Evolutionary conservation across 495 filamentous ascomycete genomes (phyloP), one percentile per base, ranked within the genome.

Genomic region (Penicillium riverlandense): DNA sequence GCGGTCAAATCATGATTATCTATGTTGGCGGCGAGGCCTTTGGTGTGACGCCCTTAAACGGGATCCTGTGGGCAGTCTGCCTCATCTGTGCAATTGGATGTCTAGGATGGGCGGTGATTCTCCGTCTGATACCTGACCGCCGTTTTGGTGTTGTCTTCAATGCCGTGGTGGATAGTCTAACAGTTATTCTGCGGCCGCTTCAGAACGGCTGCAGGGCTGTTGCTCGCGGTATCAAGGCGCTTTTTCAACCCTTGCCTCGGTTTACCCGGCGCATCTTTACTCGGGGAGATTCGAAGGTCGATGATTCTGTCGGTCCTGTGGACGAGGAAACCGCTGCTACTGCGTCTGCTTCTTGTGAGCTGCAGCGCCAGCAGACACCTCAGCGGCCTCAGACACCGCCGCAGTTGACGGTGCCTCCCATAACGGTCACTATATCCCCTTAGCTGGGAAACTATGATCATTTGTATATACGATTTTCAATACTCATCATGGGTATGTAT

Each of bases 1-100:
- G 74, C 22, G 83, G 82, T 29, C 88, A 95, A 53, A 63, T 92
- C 48, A 75, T 90, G 59, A 94, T 94, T 49, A 71, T 92, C 44
- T 88, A 82, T 48, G 76, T 90, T 28, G 88, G 88, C 13, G 78
- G 79, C 42, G 61, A 63, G 12, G 85, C 88, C 3, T 91, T 94
- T 61, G 75, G 76, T 33, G 84, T 94, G 53, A 77, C 78, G n/a
- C 59, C 63, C 12, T 74, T 91, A 40, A 78, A 75, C 16, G 74
- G 77, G 11, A 62, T 70, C 9, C 84, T 90, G 59, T 95, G 88
- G 88, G 86, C 66, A 8, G 77, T 87, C 31, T 88, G 84, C 49
- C 66, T 95, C 35, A 65, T 85, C 16, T 76, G 88, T 38, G 82
- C 86, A 14, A 47, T 83, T 22, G 66, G 85, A 33, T 89, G 86